Conservation (phyloP, 2,329 filamentous ascomycete genomes). For the Rhynchosporium graminicola region DNA sequence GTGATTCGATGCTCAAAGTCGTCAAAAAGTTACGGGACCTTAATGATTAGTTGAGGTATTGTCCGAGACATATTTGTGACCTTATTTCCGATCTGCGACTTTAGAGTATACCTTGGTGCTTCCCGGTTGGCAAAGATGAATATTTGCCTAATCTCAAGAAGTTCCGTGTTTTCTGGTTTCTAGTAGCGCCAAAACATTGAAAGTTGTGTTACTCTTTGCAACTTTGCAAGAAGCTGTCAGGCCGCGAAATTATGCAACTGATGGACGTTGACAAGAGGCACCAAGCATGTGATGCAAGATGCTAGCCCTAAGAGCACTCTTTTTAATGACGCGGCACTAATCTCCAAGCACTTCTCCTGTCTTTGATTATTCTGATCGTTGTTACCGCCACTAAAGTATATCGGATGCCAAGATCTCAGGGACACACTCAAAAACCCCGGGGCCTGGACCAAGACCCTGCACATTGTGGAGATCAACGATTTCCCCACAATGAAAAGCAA, state of each 20-base stretch:
- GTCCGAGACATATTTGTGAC: too few species aligned
- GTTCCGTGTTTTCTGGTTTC: background rate
- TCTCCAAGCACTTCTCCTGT: too few species aligned
- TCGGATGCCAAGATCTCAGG: slow-evolving; percentile 4
- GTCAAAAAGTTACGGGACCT: too few species aligned
- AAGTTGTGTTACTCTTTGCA: background rate
- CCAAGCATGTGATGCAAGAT: background rate
- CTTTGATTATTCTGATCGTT: background rate
- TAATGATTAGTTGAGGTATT: too few species aligned
- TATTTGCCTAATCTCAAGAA: background rate
- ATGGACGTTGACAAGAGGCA: background rate
- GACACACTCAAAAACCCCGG: background rate
- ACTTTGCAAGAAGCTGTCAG: background rate
- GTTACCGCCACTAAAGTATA: background rate
- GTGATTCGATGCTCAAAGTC: too few species aligned
- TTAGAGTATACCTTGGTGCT: too few species aligned
- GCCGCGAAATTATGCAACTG: slow-evolving; percentile 2
- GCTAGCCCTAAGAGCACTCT: background rate
- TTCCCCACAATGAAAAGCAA: slow-evolving; percentile 1
- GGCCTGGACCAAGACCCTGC: background rate
- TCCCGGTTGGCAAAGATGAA: too few species aligned
- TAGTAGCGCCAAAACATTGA: too few species aligned
- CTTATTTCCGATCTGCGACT: too few species aligned
- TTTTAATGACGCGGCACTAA: background rate
- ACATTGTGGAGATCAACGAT: slow-evolving; percentile 9